Conservation (phyloP, 2,329 filamentous ascomycete species). For the Lachnellula arida region DNA sequence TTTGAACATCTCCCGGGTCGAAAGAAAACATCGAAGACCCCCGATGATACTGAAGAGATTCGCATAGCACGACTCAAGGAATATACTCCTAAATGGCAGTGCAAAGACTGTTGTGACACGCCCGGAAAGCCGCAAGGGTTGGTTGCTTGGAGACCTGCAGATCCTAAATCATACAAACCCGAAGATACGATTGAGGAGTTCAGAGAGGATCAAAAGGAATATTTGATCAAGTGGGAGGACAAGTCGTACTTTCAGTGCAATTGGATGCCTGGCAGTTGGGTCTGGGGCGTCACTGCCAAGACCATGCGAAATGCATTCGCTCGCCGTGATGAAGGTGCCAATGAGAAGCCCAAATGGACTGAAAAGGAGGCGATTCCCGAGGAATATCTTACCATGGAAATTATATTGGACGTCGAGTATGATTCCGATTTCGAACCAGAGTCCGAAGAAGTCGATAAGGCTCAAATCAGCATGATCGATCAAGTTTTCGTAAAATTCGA, state of each 20-base stretch:
- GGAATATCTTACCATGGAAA: conserved; percentile 79
- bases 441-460: conserved; percentile 65
- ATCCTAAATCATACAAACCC: conserved; percentile 50
- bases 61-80: conserved; percentile 62
- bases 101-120: conserved; percentile 67
- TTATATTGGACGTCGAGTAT: conserved; percentile 79
- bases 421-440: conserved; percentile 46
- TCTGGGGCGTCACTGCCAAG: conserved; percentile 63
- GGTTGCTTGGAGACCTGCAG: conserved; percentile 78
- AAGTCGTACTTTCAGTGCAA: conserved; percentile 75
- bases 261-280: conserved; percentile 90
- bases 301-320: conserved; percentile 70
- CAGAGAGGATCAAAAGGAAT: conserved; percentile 79
- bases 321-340: conserved; percentile 59
- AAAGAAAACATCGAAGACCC: conserved; percentile 32
- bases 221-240: conserved; percentile 82
- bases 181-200: conserved; percentile 51
- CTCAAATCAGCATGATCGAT: conserved; percentile 66
- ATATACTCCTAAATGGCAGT: conserved; percentile 73
- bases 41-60: conserved; percentile 42
- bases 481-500: conserved; percentile 85
- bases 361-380: conserved; percentile 79
- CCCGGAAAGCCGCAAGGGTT: conserved; percentile 68
- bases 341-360: conserved; percentile 61
- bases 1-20: conserved; percentile 67